Conservation (phyloP, 2,329 filamentous ascomycete genomes). For the Paraphaeosphaeria minitans region DNA sequence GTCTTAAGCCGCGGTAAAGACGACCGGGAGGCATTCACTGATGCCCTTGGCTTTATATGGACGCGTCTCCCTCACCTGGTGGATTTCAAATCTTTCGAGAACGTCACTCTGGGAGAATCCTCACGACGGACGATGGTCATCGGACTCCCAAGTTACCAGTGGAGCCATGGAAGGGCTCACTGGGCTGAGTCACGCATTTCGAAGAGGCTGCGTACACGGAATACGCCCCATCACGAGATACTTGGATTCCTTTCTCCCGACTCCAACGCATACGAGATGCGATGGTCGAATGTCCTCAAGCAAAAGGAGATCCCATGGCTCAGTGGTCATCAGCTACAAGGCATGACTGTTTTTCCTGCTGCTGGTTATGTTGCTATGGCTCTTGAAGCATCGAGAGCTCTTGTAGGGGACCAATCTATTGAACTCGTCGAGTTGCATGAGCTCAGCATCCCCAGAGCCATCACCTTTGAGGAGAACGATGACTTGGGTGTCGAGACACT, state of each 20-base stretch:
- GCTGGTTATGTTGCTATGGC: slow-evolving; percentile 53
- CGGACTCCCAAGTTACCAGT: slow-evolving; percentile 9
- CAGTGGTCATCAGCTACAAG: slow-evolving; percentile 23
- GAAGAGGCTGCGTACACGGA: background rate
- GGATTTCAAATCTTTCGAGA: background rate
- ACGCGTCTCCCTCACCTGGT: background rate
- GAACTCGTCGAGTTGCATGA: background rate
- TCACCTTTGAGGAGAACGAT: background rate
- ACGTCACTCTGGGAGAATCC: no score
- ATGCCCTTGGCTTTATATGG: background rate
- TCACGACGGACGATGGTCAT: background rate
- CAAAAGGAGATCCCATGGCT: slow-evolving; percentile 24
- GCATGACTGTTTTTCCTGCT: slow-evolving; percentile 51
- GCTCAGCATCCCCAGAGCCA: background rate
- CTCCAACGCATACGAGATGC: background rate
- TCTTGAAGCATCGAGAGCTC: slow-evolving; percentile 22
- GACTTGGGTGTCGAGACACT: background rate
- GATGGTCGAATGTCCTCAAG: slow-evolving; percentile 21
- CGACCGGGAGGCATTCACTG: background rate
- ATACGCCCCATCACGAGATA: background rate
- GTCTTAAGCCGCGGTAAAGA: slow-evolving; percentile 13
- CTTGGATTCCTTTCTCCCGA: background rate
- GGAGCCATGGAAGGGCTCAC: slow-evolving; percentile 9
- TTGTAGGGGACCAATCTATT: background rate
- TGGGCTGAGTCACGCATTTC: slow-evolving; percentile 15